Base-by-base conservation (phyloP, 495 filamentous ascomycete genomes). In the Xylaria nigripes region DNA sequence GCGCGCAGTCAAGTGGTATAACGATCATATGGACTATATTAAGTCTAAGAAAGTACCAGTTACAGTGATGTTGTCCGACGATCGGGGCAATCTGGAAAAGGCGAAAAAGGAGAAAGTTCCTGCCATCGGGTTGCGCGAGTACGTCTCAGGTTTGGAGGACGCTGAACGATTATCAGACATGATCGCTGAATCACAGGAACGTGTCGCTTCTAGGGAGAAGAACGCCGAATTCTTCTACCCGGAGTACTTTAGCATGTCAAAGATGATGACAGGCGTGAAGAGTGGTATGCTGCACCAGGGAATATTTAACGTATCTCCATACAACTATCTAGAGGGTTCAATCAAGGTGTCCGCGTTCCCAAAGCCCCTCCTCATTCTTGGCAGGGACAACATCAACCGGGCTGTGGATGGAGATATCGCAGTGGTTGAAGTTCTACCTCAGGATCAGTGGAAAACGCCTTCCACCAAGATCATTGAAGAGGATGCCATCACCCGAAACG, bases 381-480 rank as follows among this genome's bases (percentile, higher is more conserved):
- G 93, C n/a, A 78, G 93, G 45, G 91, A 97, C 60, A 96, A 95
- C 70, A 95, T 93, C 75, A 98, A 97, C 70, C 81, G 93, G 56
- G 81, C 92, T 18, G 85, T 98, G 22, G 84, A 90, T 24, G 93
- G 92, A 40, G 94, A 98, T 72, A 67, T 87, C 18, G 90, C 96
- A 27, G 90, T 96, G 12, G 85, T 98, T 16, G 90, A 97, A 68
- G 79, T 97, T 0, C 72, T 98, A 2, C 90, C 94, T 0, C 86
- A 89, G 65, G 86, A 94, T 50, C 93, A 96, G 65, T 98, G 93
- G 93, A 97, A 96, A 62, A 84, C 83, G 23, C 91, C 93, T 0
- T 95, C 91, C 2, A 89, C 89, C 4, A 94, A 95, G 66, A 89
- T 96, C 51, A 84, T 98, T 27, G 93, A 98, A 57, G 92, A 98